Percentiles rank a stretch among this genome's conserved stretches.
These are phyloP conservation scores for Tephrocybe sp. DNA, from an alignment of 768 basidiomycete genomes.

Conservation along the genomic window DNA sequence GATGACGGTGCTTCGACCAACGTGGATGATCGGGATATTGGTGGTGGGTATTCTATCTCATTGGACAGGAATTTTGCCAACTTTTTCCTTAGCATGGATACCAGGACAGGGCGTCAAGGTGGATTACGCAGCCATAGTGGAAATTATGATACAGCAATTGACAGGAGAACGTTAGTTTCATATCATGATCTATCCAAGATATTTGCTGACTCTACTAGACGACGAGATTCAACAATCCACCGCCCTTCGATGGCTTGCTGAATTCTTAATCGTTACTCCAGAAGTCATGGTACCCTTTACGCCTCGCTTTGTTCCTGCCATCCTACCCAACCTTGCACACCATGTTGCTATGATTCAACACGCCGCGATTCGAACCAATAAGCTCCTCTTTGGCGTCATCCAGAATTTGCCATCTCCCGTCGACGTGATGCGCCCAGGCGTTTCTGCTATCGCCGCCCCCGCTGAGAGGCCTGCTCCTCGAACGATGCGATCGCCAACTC, in stretches of 20 bases:
- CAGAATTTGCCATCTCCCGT: slow-evolving; percentile 77
- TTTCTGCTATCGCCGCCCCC: slow-evolving; percentile 16
- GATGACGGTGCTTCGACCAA: slow-evolving; percentile 45
- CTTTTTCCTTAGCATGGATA: slow-evolving; percentile 62
- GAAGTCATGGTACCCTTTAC: slow-evolving; percentile 95
- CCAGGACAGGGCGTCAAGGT: slow-evolving; percentile 93
- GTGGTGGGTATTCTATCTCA: slow-evolving; percentile 42
- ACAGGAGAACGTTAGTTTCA: slow-evolving; percentile 70
- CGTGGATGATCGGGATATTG: slow-evolving; percentile 56
- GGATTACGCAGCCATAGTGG: slow-evolving; percentile 88
- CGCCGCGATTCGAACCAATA: slow-evolving; percentile 84
- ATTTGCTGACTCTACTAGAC: slow-evolving; percentile 45
- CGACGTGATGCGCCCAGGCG: slow-evolving; percentile 37
- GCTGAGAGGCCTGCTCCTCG: slow-evolving; percentile 34
- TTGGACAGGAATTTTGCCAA: slow-evolving; percentile 8
- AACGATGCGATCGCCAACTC: slow-evolving; percentile 56
- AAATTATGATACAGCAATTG: slow-evolving; percentile 87
- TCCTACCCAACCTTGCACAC: slow-evolving; percentile 93
- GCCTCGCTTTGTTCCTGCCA: slow-evolving; percentile 87
- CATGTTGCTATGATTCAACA: slow-evolving; percentile 86
- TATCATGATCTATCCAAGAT: not conserved
- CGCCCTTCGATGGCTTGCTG: slow-evolving; percentile 89
- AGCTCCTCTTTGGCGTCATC: slow-evolving; percentile 79
- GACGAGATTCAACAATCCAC: slow-evolving; percentile 94
- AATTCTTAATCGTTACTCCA: slow-evolving; percentile 82